Conservation (phyloP, 495 filamentous ascomycete genomes). For the Aspergillus olivimuriae region DNA sequence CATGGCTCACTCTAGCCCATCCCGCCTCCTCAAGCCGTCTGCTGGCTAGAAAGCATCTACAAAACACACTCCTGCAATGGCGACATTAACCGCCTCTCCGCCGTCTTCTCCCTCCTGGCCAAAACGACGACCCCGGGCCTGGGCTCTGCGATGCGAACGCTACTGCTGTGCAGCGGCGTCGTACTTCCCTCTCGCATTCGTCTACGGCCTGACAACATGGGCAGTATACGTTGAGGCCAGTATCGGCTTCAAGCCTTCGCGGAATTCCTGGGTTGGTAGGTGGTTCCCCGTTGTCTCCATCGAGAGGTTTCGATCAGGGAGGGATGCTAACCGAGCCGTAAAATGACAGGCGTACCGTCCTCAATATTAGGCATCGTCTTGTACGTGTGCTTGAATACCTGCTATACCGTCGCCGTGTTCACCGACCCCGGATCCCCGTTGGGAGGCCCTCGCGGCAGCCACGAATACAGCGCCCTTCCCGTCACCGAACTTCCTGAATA, state of each 20-base stretch:
- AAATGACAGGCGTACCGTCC: conserved; percentile 34
- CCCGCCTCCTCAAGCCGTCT: no score
- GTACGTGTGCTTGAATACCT: conserved; percentile 76
- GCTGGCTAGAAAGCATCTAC: no score
- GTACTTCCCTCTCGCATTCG: conserved; percentile 86
- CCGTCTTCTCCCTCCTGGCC: conserved; percentile 44
- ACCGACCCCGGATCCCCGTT: conserved; percentile 73
- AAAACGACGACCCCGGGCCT: conserved; percentile 47
- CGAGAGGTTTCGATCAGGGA: no score
- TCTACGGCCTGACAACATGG: conserved; percentile 87
- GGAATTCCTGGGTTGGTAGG: conserved; percentile 64
- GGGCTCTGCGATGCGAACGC: conserved; percentile 73
- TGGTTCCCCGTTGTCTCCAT: no score
- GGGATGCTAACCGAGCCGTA: no score
- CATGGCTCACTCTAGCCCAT: not conserved
- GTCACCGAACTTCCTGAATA: conserved; percentile 53
- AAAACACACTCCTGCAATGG: no score
- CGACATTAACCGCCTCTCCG: conserved; percentile 35
- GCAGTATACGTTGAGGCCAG: conserved; percentile 79
- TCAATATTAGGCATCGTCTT: conserved; percentile 60
- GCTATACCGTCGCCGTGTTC: conserved; percentile 88
- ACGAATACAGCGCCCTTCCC: conserved; percentile 58
- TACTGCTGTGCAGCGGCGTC: conserved; percentile 70
- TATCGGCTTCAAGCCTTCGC: conserved; percentile 57
- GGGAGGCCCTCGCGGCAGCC: conserved; percentile 27